Percentiles rank a stretch among this genome's conserved stretches.
Evolutionary conservation across 148 eudicot genomes (phyloP).

Genomic region (Camellia sinensis): DNA sequence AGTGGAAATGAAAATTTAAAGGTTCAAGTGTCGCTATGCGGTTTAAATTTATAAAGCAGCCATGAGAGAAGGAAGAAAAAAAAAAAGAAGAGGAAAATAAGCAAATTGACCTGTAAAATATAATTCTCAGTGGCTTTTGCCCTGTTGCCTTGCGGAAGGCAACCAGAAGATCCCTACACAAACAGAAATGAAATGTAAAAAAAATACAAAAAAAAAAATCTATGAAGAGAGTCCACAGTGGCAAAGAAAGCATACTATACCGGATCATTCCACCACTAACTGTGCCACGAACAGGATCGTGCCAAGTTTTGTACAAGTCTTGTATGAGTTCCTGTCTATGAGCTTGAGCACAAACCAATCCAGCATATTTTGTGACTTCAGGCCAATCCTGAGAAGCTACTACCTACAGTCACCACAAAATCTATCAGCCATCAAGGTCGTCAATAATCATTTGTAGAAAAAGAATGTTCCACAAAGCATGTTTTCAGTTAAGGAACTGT

Average conservation of each 20-base stretch:
- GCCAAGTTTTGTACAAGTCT: conserved; percentile 77
- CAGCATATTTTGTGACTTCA: conserved; percentile 79
- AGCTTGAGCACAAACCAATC: conserved; percentile 71
- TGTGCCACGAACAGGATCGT: conserved; percentile 70
- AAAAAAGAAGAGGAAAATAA: not conserved
- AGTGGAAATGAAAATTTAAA: not conserved
- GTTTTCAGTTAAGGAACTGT: conserved; percentile 14
- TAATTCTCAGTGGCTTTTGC: conserved; percentile 66
- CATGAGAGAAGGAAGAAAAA: not conserved
- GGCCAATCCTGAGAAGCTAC: conserved; percentile 91
- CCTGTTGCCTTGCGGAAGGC: conserved; percentile 73
- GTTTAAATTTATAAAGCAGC: not conserved
- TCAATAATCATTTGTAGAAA: not conserved
- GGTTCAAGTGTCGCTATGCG: no score
- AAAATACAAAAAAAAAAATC: no score
- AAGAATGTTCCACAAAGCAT: not conserved
- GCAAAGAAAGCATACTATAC: conserved; percentile 16
- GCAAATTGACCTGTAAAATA: conserved; percentile 51
- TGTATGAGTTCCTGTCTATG: conserved; percentile 75
- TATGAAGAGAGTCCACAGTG: not conserved
- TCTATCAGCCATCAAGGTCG: conserved; percentile 12
- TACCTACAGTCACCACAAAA: conserved; percentile 40
- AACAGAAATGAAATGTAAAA: not conserved
- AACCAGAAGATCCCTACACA: conserved; percentile 63
- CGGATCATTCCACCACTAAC: conserved; percentile 78